Base-by-base conservation (phyloP, 2,329 filamentous ascomycete species). In the Colletotrichum sp. region DNA sequence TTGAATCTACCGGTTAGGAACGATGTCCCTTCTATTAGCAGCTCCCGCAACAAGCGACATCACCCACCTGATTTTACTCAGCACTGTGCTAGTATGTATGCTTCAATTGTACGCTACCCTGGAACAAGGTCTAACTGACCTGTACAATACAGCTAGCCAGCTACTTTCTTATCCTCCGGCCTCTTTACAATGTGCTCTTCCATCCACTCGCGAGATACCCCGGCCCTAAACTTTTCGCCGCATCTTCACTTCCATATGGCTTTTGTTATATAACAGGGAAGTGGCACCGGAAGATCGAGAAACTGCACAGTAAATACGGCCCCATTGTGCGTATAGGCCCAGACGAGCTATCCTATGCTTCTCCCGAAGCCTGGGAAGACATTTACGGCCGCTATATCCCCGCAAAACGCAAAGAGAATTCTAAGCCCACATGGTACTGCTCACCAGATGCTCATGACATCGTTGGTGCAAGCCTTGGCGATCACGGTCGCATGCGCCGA, bases 281-380 rank as follows among this genome's bases (percentile, higher is more conserved):
- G 16, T 74, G 82, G 5, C 76, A 78, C 43, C 79, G 78, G 30
- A 78, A 81, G 64, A 72, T 83, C 52, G 78, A 79, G 30, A 75
- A 77, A 8, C 78, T 87, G 16, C 86, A 87, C 78, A 77, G 81
- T 8, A 77, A 80, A 48, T 87, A 87, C 75, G 88, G 88, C 9
- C 82, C 83, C 3, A 82, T 89, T 2, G 87, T 90, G 8, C 85
- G 88, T 12, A 80, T 88, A 48, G 83, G 83, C 8, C 87, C 88
- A 2, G 82, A 87, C 71, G 86, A 89, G 77, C 82, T 90, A 4
- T 85, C 86, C 3, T 89, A 87, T 78, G 83, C 81, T 36, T 79
- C 81, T n/a, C 79, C 81, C 8, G 71, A 82, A 4, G 79, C 79
- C 8, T 86, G 84, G 82, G 82, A 84, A 77, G 85, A 88, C 48